Base-by-base conservation (phyloP, 2,329 filamentous ascomycete genomes). In the Colletotrichum sp. region DNA sequence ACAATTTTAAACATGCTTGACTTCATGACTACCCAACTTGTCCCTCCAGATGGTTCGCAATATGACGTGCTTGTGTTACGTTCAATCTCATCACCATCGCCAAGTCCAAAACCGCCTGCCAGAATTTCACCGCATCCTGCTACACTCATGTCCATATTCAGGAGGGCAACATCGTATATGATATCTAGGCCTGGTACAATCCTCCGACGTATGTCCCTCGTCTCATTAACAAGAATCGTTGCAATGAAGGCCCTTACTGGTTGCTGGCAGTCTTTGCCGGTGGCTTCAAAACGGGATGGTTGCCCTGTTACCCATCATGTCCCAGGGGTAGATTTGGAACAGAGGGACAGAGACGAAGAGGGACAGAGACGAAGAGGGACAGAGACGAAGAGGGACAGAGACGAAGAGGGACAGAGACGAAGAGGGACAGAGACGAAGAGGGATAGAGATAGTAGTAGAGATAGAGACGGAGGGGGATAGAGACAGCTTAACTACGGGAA, bases 1-100 rank as follows among this genome's bases (percentile, higher is more conserved):
- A 77, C 28, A 64, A 55, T 73, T 60, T 34, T 28, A 75, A 78
- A 77, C 69, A 77, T 39, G 66, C 76, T 74, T 76, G 69, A 73
- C 67, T 73, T 75, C 39, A 71, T 64, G 55, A 70, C 21, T 52
- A 63, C 39, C 18, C 36, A 26, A 15, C 21, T 7, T n/a, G n/a
- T 21, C 18, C 18, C 28, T n/a, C n/a, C 32, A 26, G 21, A 15
- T 32, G 18, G n/a, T 13, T 52, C n/a, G 3, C 44, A 52, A 26
- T n/a, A 18, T 16, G 39, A 52, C 60, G 44, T 28, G 10, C 8
- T 21, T 32, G 24, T 30, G 24, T n/a, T 13, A 34, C 32, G 18
- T 49, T 12, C 39, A n/a, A 10, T 10, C 39, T n/a, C 18, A 12
- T 44, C 18, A 44, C 39, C 39, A 44, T 44, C 39, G 39, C 9